Conservation (phyloP, 441 rosid species). For the Jatropha podagrica region DNA sequence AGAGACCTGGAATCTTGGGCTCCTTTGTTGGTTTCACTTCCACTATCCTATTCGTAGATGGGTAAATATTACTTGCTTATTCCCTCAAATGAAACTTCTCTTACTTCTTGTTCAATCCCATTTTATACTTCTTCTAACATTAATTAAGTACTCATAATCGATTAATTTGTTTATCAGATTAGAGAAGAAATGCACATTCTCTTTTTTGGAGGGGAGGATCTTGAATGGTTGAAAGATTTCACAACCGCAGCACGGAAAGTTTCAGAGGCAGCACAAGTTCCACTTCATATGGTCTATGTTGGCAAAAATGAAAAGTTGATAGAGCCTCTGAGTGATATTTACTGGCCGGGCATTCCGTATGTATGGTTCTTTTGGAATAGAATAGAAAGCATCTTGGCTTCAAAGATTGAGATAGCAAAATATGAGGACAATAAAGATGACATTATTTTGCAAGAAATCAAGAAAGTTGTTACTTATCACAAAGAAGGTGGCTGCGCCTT, state of each 20-base stretch:
- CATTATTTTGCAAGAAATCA: constrained; percentile 53
- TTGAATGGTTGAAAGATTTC: constrained; percentile 65
- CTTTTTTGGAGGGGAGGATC: constrained; percentile 76
- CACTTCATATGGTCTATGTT: constrained; percentile 63
- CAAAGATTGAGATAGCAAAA: constrained; percentile 50
- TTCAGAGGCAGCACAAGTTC: constrained; percentile 43
- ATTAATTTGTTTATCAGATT: constrained; percentile 42
- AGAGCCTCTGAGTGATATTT: constrained; percentile 42
- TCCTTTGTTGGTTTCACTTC: constrained; percentile 59
- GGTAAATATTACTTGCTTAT: no score
- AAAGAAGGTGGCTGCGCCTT: constrained; percentile 74
- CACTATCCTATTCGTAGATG: constrained; percentile 12
- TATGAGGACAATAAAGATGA: constrained; percentile 35
- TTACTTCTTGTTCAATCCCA: no score
- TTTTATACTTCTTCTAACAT: no score
- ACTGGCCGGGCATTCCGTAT: constrained; percentile 42
- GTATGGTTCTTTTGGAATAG: constrained; percentile 81
- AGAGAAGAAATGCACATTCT: constrained; percentile 55
- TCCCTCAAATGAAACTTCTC: no score
- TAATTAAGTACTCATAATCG: no score
- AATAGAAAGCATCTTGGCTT: constrained; percentile 70
- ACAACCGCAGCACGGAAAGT: constrained; percentile 39
- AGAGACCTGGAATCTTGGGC: constrained; percentile 60
- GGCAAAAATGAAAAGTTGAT: constrained; percentile 64
- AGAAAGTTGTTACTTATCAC: constrained; percentile 56